Percentiles rank a stretch among this genome's conserved stretches.
Evolutionary conservation across 2,329 filamentous ascomycete genomes (phyloP).

Genomic region (Dactylellina parvicollis): DNA sequence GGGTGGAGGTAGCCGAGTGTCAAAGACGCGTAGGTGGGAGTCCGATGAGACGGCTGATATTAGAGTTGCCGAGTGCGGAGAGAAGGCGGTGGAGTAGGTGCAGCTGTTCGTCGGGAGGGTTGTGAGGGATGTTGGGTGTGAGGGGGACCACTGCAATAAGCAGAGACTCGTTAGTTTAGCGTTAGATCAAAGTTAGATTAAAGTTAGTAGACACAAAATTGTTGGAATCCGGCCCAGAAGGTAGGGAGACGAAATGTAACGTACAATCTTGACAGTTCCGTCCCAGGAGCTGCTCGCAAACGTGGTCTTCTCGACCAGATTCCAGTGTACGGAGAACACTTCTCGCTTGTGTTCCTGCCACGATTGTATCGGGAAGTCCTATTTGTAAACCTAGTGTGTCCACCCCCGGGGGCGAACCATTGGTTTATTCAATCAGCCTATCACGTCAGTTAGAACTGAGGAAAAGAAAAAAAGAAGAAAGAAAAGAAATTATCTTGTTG

Average conservation of each 20-base stretch:
- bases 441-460: slow-evolving; percentile 46
- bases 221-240: not conserved
- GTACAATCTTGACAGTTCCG: slow-evolving; percentile 86
- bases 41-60: slow-evolving; percentile 90
- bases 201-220: too few species aligned
- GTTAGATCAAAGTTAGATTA: too few species aligned
- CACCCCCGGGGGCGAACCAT: not conserved
- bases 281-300: slow-evolving; percentile 96
- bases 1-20: slow-evolving; percentile 84
- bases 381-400: slow-evolving; percentile 1
- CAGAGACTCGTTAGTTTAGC: not conserved
- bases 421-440: slow-evolving; percentile 52
- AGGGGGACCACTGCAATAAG: slow-evolving; percentile 78
- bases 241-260: slow-evolving; percentile 55
- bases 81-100: slow-evolving; percentile 92
- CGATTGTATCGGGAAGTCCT: slow-evolving; percentile 84
- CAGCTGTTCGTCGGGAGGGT: slow-evolving; percentile 92
- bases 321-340: slow-evolving; percentile 93
- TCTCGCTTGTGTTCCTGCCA: slow-evolving; percentile 95
- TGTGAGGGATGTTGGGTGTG: slow-evolving; percentile 75
- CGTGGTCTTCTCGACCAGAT: slow-evolving; percentile 85
- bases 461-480: not conserved
- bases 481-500: too few species aligned
- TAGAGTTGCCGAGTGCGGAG: slow-evolving; percentile 83
- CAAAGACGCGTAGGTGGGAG: slow-evolving; percentile 87